Evolutionary conservation across 371 early-diverging fungal species (phyloP).

Genomic region (Lichtheimia hyalospora): DNA sequence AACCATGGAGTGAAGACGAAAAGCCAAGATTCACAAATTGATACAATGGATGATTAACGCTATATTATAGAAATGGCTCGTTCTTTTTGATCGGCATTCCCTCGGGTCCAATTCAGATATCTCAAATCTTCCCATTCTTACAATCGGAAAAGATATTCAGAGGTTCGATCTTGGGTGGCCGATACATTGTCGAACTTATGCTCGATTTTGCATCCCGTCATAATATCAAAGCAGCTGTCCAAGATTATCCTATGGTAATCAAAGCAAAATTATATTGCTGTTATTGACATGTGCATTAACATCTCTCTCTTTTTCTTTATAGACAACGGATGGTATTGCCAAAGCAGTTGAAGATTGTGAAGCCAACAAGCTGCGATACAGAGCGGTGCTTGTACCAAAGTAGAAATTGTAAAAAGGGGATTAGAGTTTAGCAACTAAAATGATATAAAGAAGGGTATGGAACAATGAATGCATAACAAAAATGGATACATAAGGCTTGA

Average conservation of each 20-base stretch:
- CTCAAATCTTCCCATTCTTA: slow-evolving; percentile 25
- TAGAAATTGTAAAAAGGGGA: background rate
- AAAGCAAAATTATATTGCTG: background rate
- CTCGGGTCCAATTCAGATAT: slow-evolving; percentile 24
- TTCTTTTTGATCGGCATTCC: slow-evolving; percentile 58
- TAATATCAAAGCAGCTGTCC: slow-evolving; percentile 45
- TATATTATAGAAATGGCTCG: slow-evolving; percentile 37
- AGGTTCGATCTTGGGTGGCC: slow-evolving; percentile 47
- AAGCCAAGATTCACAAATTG: no score
- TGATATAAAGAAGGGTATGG: no score
- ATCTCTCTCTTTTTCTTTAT: background rate
- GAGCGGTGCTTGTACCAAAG: slow-evolving; percentile 29
- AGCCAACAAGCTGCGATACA: slow-evolving; percentile 26
- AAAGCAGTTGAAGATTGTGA: slow-evolving; percentile 26
- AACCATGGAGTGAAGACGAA: background rate
- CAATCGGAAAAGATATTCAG: slow-evolving; percentile 21
- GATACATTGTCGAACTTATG: slow-evolving; percentile 42
- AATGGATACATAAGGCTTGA: no score
- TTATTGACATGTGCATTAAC: background rate
- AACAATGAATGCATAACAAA: no score
- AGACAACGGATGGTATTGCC: slow-evolving; percentile 27
- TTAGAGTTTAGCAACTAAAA: background rate
- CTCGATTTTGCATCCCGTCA: slow-evolving; percentile 54
- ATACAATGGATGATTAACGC: background rate
- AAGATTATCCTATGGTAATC: slow-evolving; percentile 38